Percentiles rank a stretch among this genome's conserved stretches.
phyloP scores from a whole-genome alignment of 1,139 yeast genomes.

The Casaregolazyma suthepensis region DNA sequence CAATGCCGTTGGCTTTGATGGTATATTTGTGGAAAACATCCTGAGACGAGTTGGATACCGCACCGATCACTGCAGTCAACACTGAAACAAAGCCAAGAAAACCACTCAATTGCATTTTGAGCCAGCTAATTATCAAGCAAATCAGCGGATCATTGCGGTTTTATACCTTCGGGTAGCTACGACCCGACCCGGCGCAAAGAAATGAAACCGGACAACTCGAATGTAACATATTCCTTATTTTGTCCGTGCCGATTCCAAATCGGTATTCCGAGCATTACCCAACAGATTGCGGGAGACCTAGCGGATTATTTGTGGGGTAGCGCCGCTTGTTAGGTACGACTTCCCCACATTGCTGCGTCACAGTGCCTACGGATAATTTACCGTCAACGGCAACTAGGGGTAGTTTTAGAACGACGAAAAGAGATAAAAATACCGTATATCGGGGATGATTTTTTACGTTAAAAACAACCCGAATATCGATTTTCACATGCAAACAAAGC shows the following conservation, averaged over 20 bases:
- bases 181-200: neutral
- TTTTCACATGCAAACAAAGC: neutral
- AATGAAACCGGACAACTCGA: neutral
- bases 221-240: neutral
- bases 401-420: neutral
- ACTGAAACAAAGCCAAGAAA: neutral
- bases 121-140: too few relatives aligned
- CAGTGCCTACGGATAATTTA: neutral
- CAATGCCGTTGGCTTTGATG: constrained; percentile 14
- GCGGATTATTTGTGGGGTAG: neutral
- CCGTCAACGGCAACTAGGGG: neutral
- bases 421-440: neutral
- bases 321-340: neutral
- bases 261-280: neutral
- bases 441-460: neutral
- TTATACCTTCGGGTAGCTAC: neutral
- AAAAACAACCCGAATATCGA: neutral
- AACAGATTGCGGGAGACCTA: neutral
- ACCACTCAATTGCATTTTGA: neutral
- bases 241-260: neutral
- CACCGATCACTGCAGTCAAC: neutral
- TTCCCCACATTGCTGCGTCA: neutral
- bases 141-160: neutral
- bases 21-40: constrained; percentile 12
- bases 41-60: neutral